phyloP scores from a whole-genome alignment of 257 asterid species.

The Plectranthus barbatus region DNA sequence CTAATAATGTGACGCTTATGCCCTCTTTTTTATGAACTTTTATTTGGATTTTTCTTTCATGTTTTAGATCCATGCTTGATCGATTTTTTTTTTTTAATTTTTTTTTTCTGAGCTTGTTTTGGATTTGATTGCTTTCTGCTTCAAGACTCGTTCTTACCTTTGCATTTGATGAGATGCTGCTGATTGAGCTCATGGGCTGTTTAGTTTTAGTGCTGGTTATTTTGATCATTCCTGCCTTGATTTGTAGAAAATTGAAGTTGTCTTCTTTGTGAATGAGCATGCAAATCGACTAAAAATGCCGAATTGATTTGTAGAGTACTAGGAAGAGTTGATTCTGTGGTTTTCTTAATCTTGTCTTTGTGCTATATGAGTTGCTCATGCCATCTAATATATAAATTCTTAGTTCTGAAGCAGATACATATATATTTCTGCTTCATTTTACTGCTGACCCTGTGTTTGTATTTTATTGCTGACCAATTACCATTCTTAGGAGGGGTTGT shows the following conservation, averaged over 20 bases:
- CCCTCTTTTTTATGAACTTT: neutral
- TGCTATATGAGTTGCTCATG: too few relatives aligned
- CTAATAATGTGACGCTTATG: neutral
- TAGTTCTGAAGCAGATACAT: neutral
- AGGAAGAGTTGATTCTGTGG: neutral
- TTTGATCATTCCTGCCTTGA: neutral
- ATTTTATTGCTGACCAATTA: neutral
- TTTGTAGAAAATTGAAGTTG: neutral
- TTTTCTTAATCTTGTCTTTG: too few relatives aligned
- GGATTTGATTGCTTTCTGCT: neutral
- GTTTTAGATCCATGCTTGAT: neutral
- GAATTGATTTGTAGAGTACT: neutral
- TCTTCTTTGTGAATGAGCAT: neutral
- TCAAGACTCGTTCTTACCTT: neutral
- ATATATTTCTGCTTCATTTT: neutral
- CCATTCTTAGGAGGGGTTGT: neutral
- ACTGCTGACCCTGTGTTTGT: neutral
- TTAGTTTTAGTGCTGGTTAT: neutral
- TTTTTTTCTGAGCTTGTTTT: neutral
- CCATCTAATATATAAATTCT: neutral
- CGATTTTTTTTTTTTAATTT: neutral
- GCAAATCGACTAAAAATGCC: neutral
- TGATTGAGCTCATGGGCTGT: neutral
- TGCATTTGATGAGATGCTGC: neutral
- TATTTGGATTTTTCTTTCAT: neutral